Base-by-base conservation (phyloP, 257 asterid genomes). In the Pogostemon cablin region DNA sequence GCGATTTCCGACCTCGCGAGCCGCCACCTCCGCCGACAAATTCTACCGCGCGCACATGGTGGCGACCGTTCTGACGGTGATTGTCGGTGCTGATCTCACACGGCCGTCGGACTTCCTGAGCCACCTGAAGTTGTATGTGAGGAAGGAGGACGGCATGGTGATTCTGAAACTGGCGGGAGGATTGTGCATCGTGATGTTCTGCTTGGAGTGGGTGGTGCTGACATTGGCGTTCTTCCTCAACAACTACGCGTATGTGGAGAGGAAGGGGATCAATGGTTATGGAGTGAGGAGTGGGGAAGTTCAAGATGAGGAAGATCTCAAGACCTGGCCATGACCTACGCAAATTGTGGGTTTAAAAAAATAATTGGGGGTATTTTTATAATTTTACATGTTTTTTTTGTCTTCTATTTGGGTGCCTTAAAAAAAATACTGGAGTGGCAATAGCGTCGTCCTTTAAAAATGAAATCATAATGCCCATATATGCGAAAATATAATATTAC, bases 31-130 rank as follows among this genome's bases (percentile, higher is more conserved):
- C 39, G 88, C 88, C 56, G 84, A 84, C 0, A 86, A 83, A 49
- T 79, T 90, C 91, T 92, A 92, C 72, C 96, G 95, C 35, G 90
- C 95, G 2, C 97, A 90, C 86, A 93, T 88, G 96, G 88, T 86
- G 17, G 87, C 92, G 7, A 88, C 97, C 0, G 98, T 90, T 8
- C 86, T 90, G 11, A 90, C 97, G 1, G 97, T 97, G 20, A 88
- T 93, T 86, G 0, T 90, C 96, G 0, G 90, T 90, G 25, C 92
- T 93, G 58, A 90, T 93, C 34, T 86, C 81, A 88, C 96, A 3
- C 83, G 90, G 6, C 90, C 96, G 0, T 39, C 82, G 1, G 96
- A 93, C 40, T 93, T 93, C 78, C 85, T 93, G 0, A 84, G 89
- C 58, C 89, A 80, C 43, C 78, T 93, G 73, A 87, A 85, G 8